These are phyloP conservation scores for Pyrenophora seminiperda DNA, from an alignment of 2,329 filamentous ascomycete genomes.

Conservation along the genomic window DNA sequence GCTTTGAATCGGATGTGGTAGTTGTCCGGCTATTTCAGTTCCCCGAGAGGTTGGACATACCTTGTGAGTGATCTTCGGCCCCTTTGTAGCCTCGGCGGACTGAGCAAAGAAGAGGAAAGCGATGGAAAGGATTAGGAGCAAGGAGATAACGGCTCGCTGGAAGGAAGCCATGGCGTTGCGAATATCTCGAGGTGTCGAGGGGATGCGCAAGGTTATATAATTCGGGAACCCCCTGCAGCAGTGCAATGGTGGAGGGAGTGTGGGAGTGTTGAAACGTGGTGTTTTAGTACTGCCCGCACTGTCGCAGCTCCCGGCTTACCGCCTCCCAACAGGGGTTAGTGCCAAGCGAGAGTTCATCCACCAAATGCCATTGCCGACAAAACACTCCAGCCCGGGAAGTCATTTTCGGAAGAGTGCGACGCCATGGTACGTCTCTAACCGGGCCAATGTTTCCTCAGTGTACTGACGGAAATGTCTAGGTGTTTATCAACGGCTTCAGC, in stretches of 20 bases:
- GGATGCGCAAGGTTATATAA: constrained; percentile 33
- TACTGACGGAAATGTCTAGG: constrained; percentile 54
- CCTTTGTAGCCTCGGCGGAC: constrained; percentile 57
- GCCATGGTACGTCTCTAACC: constrained; percentile 32
- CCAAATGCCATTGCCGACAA: constrained; percentile 1
- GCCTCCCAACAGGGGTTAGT: constrained; percentile 15
- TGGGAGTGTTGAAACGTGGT: constrained; percentile 42
- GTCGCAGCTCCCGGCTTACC: constrained; percentile 16
- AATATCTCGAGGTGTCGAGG: constrained; percentile 21
- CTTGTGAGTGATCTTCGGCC: constrained; percentile 95
- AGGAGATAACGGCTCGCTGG: constrained; percentile 71
- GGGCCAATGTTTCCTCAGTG: constrained; percentile 2
- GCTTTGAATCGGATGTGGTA: no score
- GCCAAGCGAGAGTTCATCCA: constrained; percentile 7
- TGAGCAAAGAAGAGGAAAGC: constrained; percentile 47
- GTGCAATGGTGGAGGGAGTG: constrained; percentile 18
- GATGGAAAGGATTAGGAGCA: constrained; percentile 77
- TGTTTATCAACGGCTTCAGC: constrained; percentile 84
- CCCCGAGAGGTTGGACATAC: constrained; percentile 56
- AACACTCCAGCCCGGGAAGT: constrained; percentile 24
- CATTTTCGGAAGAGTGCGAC: constrained; percentile 21
- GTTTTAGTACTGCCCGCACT: constrained; percentile 26
- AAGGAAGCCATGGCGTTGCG: constrained; percentile 71
- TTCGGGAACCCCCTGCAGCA: constrained; percentile 22
- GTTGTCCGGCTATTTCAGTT: no score